Conservation (phyloP, 208 protist species). For the Trypanosoma cruzi region DNA sequence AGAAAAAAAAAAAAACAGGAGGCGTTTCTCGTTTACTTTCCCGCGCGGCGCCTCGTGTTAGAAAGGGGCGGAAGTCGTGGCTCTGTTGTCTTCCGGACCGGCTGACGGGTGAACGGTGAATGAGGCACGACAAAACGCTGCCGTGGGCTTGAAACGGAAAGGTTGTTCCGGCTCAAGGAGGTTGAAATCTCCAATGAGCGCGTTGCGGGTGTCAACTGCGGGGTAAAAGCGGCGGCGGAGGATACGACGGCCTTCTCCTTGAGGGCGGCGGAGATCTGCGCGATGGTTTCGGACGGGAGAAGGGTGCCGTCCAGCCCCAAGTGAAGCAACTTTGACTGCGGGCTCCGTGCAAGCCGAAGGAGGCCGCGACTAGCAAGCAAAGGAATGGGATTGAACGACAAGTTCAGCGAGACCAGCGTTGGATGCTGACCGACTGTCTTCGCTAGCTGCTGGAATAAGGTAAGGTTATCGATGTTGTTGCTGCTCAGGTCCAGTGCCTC, state of each 20-base stretch:
- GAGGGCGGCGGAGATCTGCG: slow-evolving; percentile 60
- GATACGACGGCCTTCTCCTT: slow-evolving; percentile 47
- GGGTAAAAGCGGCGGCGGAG: slow-evolving; percentile 2
- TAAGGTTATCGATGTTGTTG: slow-evolving; percentile 80
- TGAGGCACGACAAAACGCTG: neutral
- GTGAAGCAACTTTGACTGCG: slow-evolving; percentile 49
- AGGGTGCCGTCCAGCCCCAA: slow-evolving; percentile 66
- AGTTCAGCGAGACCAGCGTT: slow-evolving; percentile 53
- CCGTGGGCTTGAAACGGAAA: neutral
- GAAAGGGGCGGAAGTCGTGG: slow-evolving; percentile 27
- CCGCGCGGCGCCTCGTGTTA: slow-evolving; percentile 4
- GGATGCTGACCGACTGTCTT: slow-evolving; percentile 55
- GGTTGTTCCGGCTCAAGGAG: neutral
- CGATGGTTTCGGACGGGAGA: slow-evolving; percentile 53
- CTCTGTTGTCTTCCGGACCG: neutral
- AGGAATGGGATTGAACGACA: slow-evolving; percentile 83
- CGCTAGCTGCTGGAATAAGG: slow-evolving; percentile 64
- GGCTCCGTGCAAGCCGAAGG: slow-evolving; percentile 66
- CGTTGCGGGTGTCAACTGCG: slow-evolving; percentile 4
- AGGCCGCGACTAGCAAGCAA: slow-evolving; percentile 69
- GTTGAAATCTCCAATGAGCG: neutral
- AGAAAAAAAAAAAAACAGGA: too few relatives aligned
- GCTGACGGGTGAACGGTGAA: neutral
- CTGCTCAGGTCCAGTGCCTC: slow-evolving; percentile 65
- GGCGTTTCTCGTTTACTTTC: neutral